phyloP scores from a whole-genome alignment of 345 rosid genomes.

The Gossypium longicalyx region DNA sequence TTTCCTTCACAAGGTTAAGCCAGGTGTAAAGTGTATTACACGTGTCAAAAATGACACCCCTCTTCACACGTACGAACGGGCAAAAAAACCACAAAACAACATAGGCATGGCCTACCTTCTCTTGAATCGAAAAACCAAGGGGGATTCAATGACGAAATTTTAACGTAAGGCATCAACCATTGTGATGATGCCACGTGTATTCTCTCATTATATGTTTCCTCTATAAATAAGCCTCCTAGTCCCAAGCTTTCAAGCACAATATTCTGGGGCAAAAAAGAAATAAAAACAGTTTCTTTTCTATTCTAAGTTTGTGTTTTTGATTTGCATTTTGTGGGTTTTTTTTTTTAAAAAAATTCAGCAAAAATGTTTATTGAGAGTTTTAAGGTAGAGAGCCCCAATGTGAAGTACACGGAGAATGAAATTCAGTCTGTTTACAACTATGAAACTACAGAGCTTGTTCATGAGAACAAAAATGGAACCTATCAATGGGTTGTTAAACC shows the following conservation, averaged over 20 bases:
- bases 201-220: not conserved
- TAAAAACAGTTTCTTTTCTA: not conserved
- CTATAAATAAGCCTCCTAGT: slow-evolving; percentile 22
- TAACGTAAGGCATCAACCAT: slow-evolving; percentile 22
- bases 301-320: not conserved
- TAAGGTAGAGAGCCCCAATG: slow-evolving; percentile 85
- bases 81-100: not conserved
- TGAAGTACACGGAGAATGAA: slow-evolving; percentile 72
- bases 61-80: slow-evolving; percentile 3
- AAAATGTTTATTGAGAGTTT: slow-evolving; percentile 89
- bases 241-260: not conserved
- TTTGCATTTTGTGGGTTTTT: not conserved
- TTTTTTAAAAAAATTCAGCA: not conserved
- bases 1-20: not conserved
- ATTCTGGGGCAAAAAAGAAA: not conserved
- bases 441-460: slow-evolving; percentile 91
- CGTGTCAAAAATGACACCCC: not conserved
- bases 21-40: slow-evolving; percentile 16
- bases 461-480: slow-evolving; percentile 70
- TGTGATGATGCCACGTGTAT: slow-evolving; percentile 28
- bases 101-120: slow-evolving; percentile 18
- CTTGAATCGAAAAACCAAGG: not conserved
- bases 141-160: not conserved
- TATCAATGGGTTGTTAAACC: slow-evolving; percentile 91
- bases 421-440: slow-evolving; percentile 81